Evolutionary conservation across 345 rosid species (phyloP), one percentile per base, ranked within the genome.

Genomic region (Hibiscus syriacus): DNA sequence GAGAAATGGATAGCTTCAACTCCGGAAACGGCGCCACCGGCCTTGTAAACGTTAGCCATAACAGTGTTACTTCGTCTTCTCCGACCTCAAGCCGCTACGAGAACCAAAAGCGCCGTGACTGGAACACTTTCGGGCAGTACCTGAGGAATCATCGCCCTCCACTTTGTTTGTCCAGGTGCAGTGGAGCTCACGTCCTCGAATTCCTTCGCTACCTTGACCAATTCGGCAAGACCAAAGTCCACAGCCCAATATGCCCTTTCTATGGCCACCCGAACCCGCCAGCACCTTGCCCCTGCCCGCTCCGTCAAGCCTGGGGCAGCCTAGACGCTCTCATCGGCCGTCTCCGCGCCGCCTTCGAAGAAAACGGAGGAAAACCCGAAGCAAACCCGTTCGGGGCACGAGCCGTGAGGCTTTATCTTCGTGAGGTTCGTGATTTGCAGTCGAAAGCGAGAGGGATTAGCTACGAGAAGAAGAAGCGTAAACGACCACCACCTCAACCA

Each of bases 281-380:
- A 0, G 86, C 85, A 5, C 90, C 90, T 10, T 86, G 90, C 73
- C 90, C 88, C 8, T 86, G 90, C 77, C 90, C 90, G 0, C 84
- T 86, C 17, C 82, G 88, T 53, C 90, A 86, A 69, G 90, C 90
- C 4, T 86, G 90, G 90, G 90, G 90, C 45, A 86, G 90, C 77
- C 88, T 86, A 6, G 90, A 86, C 27, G 88, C 90, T 30, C 88
- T 86, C 73, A 74, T 86, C 19, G 90, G 90, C 3, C 81, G 90
- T 13, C 85, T 86, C 77, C 74, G 90, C 20, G 90, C 90, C 29
- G 90, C 90, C 52, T 86, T 80, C 36, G 90, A 86, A 48, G 90
- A 86, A 49, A 79, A 86, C 61, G 90, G 90, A 32, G 90, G 90
- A 10, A 79, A 82, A 49, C 88, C 88, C 34, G 90, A 84, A 70